These are phyloP conservation scores for Vitis labrusca DNA, from an alignment of 164 flowering plant genomes.

Conservation along the genomic window DNA sequence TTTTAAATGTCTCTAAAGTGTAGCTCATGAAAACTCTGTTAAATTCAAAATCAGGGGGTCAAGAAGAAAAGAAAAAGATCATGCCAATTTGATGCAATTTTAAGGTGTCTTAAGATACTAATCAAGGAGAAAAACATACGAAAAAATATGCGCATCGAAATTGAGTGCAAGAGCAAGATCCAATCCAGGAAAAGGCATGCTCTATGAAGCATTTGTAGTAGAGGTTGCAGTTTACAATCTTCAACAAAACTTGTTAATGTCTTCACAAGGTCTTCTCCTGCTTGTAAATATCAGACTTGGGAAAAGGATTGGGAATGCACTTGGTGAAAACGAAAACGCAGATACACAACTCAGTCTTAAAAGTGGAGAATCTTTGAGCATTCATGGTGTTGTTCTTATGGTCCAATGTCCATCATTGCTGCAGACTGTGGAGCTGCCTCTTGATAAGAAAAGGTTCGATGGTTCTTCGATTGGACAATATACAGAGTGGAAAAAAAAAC, in stretches of 20 bases:
- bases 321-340: conserved; percentile 38
- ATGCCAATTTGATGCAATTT: background rate
- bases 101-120: background rate
- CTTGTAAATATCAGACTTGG: conserved; percentile 58
- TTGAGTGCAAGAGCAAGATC: conserved; percentile 63
- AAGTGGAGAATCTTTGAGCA: conserved; percentile 39
- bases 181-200: conserved; percentile 42
- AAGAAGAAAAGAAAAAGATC: conserved; percentile 6
- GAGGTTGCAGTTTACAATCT: conserved; percentile 44
- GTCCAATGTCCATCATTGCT: conserved; percentile 67
- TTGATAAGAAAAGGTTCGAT: conserved; percentile 19
- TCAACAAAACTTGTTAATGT: conserved; percentile 61
- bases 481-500: conserved; percentile 12
- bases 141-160: conserved; percentile 40
- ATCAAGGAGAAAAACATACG: conserved; percentile 41
- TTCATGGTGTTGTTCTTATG: conserved; percentile 61
- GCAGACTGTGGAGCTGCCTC: conserved; percentile 34
- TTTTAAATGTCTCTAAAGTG: background rate
- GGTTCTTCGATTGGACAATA: conserved; percentile 14
- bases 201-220: conserved; percentile 41
- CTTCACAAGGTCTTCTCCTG: conserved; percentile 40
- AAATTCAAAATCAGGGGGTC: background rate
- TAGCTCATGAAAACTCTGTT: background rate
- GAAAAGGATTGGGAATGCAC: conserved; percentile 45
- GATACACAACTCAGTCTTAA: conserved; percentile 48